A percentile compares a stretch with the other conserved stretches of the same genome.
Evolutionary conservation across 148 eudicot species (phyloP).

Genomic region (Chenopodium quinoa): DNA sequence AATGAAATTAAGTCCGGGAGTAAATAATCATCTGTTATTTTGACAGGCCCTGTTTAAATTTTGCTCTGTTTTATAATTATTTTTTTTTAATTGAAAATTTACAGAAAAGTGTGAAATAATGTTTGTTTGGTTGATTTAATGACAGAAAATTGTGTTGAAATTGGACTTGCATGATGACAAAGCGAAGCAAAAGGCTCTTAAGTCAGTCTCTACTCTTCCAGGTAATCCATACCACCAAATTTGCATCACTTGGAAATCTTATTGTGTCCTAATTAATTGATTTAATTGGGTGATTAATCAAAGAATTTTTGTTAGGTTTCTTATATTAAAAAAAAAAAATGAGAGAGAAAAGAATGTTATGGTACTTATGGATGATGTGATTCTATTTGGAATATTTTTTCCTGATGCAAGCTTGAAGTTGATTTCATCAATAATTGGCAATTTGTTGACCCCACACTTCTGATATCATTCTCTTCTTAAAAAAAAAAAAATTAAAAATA

Average conservation of each 20-base stretch:
- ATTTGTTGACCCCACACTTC: not conserved
- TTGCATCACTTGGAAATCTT: not conserved
- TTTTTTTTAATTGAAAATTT: not conserved
- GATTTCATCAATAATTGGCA: conserved; percentile 2
- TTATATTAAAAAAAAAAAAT: too few relatives aligned
- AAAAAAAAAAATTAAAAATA: too few relatives aligned
- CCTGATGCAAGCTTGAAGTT: conserved; percentile 11
- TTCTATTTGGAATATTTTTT: conserved; percentile 2
- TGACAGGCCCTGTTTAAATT: not conserved
- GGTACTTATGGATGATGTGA: not conserved
- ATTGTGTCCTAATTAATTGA: not conserved
- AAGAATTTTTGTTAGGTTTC: not conserved
- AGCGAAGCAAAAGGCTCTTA: conserved; percentile 76
- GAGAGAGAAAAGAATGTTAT: not conserved
- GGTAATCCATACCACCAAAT: conserved; percentile 36
- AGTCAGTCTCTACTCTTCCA: conserved; percentile 63
- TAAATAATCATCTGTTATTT: too few relatives aligned
- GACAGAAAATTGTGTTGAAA: conserved; percentile 68
- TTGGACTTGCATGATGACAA: conserved; percentile 67
- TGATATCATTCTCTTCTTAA: not conserved
- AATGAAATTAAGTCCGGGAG: not conserved
- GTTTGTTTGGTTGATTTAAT: conserved; percentile 2
- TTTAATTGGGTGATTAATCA: not conserved
- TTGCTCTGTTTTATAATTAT: not conserved
- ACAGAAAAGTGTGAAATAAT: not conserved